These are phyloP conservation scores for Sanguinoderma infundibulare DNA, from an alignment of 1,284 basidiomycete species.

Conservation along the genomic window DNA sequence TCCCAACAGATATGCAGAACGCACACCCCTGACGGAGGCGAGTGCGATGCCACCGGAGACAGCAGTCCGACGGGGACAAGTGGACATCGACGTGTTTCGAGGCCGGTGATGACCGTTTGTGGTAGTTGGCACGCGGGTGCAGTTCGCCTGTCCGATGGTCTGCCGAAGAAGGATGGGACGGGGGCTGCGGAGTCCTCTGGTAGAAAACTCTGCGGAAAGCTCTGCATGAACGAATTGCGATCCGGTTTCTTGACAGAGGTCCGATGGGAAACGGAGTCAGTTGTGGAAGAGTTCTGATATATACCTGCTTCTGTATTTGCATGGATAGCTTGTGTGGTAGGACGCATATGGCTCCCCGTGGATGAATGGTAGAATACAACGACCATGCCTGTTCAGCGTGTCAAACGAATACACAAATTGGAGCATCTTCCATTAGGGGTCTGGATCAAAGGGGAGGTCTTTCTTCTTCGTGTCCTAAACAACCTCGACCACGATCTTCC, in stretches of 20 bases:
- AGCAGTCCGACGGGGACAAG: not conserved
- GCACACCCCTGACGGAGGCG: not conserved
- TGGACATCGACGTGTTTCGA: not conserved
- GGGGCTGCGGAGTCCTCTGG: not conserved
- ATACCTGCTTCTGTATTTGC: not conserved
- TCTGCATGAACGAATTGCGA: not conserved
- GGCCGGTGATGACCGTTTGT: not conserved
- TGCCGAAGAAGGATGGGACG: not conserved
- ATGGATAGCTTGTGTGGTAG: not conserved
- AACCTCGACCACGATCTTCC: slow-evolving; percentile 52
- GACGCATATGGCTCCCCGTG: not conserved
- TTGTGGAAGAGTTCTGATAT: not conserved
- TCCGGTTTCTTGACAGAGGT: not conserved
- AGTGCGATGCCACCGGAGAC: not conserved
- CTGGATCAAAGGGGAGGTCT: not conserved
- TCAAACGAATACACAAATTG: not conserved
- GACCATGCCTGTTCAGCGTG: not conserved
- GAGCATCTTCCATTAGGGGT: not conserved
- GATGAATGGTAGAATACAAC: not conserved
- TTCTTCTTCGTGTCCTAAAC: slow-evolving; percentile 1
- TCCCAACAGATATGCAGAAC: not conserved
- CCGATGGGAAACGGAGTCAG: not conserved
- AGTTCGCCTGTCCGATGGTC: not conserved
- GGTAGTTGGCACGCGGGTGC: not conserved
- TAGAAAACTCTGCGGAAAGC: not conserved